Evolutionary conservation across 495 filamentous ascomycete genomes (phyloP), one percentile per base, ranked within the genome.

Genomic region (Talaromyces adpressus): DNA sequence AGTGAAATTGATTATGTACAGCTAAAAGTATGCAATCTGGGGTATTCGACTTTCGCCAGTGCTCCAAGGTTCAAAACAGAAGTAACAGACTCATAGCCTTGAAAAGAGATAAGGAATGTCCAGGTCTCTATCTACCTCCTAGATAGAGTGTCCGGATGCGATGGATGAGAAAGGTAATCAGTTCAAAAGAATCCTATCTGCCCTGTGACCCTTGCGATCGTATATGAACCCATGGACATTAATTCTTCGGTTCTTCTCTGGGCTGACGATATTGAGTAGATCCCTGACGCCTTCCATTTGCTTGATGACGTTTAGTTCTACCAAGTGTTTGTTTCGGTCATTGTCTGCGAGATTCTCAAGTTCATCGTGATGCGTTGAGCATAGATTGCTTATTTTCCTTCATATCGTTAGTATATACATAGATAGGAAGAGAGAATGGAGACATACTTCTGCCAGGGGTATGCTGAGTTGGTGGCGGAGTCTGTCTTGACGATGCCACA

Each of bases 401-500:
- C 8, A 2, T 20, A 20, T 49, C 45, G n/a, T 49, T 49, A 49
- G 45, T 49, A 49, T 6, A 49, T 0, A 14, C 3, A 1, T 20
- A 9, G 7, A 8, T 8, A 49, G 7, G 7, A 6, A 47, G 9
- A 1, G 3, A n/a, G 49, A 34, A 34, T 20, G 20, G 27, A 36
- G 52, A 18, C 51, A 39, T 65, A 67, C 69, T 65, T 68, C 39
- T 45, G 59, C 69, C 69, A 71, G 8, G 66, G 69, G 7, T 68
- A 68, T 34, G 64, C 39, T 27, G 70, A 34, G 3, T 68, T 68
- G 12, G 68, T 57, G 27, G 66, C 59, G 20, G 69, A 65, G 9
- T 62, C 59, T 16, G 70, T 45, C 59, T 68, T 73, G 11, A 81
- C 70, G 41, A 79, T 68, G 5, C 69, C 70, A 66, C 78, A 81